These are phyloP conservation scores for Leccinum ochraceum DNA, from an alignment of 768 basidiomycete genomes.

Conservation along the genomic window DNA sequence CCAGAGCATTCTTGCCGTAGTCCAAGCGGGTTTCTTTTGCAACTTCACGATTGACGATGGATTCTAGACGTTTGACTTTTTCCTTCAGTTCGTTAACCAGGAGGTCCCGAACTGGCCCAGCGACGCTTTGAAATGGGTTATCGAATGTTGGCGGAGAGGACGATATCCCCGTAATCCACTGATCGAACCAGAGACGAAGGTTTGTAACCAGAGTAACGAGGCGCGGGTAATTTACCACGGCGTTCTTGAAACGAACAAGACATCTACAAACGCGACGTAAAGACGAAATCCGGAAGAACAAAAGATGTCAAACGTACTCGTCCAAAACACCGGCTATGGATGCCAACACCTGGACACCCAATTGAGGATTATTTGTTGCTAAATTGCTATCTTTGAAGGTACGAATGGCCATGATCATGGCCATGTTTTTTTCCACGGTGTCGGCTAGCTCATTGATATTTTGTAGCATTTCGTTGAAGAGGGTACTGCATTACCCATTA, in stretches of 20 bases:
- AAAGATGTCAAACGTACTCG: constrained; percentile 42
- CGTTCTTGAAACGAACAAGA: constrained; percentile 59
- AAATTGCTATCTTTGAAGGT: constrained; percentile 35
- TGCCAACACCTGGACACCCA: constrained; percentile 45
- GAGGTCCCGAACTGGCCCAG: constrained; percentile 37
- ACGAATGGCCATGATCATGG: constrained; percentile 27
- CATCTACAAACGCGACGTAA: constrained; percentile 38
- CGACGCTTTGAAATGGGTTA: constrained; percentile 39
- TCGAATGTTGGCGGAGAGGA: constrained; percentile 43
- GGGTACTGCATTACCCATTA: constrained; percentile 32
- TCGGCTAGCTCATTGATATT: constrained; percentile 45
- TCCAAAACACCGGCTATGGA: constrained; percentile 49
- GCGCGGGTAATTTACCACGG: constrained; percentile 45
- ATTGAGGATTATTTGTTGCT: constrained; percentile 15
- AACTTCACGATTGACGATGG: constrained; percentile 55
- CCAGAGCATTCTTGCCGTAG: constrained; percentile 6
- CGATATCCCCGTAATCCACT: constrained; percentile 47
- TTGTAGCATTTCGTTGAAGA: constrained; percentile 47
- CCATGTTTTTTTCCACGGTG: constrained; percentile 44
- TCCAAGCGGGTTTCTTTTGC: constrained; percentile 33
- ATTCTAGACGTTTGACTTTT: constrained; percentile 32
- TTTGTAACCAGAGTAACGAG: constrained; percentile 42
- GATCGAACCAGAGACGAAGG: constrained; percentile 45
- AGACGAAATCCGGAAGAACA: constrained; percentile 18
- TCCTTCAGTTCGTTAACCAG: constrained; percentile 34